A percentile compares a stretch with the other conserved stretches of the same genome.
Evolutionary conservation across 2,329 filamentous ascomycete genomes (phyloP).

Genomic region (Phialocephala sp.): DNA sequence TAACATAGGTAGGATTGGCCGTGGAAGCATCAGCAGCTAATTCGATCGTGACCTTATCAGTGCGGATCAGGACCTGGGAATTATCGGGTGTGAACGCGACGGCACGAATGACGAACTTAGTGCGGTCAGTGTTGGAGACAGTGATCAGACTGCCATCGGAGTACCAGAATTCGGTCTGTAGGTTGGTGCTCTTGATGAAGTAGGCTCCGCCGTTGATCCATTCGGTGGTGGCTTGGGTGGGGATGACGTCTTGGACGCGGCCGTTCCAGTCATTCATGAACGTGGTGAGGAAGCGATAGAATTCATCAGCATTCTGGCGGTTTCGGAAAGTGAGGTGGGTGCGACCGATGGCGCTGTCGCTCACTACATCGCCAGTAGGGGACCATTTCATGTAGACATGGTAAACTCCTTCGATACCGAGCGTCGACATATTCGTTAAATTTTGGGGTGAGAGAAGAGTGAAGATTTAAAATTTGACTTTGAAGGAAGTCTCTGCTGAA

Average conservation of each 20-base stretch:
- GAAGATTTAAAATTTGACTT: neutral
- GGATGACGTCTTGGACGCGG: constrained; percentile 1
- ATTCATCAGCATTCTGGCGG: constrained; percentile 19
- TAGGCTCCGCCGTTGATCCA: constrained; percentile 18
- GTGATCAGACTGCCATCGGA: neutral
- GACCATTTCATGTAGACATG: constrained; percentile 18
- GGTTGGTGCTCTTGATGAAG: constrained; percentile 18
- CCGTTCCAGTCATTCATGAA: constrained; percentile 16
- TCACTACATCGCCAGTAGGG: constrained; percentile 1
- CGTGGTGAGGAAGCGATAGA: constrained; percentile 14
- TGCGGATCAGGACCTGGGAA: constrained; percentile 12
- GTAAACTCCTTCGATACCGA: constrained; percentile 18
- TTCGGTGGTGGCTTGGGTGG: constrained; percentile 18
- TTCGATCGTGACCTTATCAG: constrained; percentile 16
- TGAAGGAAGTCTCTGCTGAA: neutral
- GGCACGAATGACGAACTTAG: constrained; percentile 18
- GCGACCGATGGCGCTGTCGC: constrained; percentile 8
- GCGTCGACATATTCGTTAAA: neutral
- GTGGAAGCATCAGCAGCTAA: constrained; percentile 7
- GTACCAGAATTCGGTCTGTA: constrained; percentile 14
- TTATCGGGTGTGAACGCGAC: neutral
- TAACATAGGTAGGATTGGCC: constrained; percentile 5
- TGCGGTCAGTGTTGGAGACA: constrained; percentile 11
- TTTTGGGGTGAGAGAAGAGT: neutral
- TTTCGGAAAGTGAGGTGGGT: constrained; percentile 14